Conservation (phyloP, 306 rosid species). For the Betula pendula region DNA sequence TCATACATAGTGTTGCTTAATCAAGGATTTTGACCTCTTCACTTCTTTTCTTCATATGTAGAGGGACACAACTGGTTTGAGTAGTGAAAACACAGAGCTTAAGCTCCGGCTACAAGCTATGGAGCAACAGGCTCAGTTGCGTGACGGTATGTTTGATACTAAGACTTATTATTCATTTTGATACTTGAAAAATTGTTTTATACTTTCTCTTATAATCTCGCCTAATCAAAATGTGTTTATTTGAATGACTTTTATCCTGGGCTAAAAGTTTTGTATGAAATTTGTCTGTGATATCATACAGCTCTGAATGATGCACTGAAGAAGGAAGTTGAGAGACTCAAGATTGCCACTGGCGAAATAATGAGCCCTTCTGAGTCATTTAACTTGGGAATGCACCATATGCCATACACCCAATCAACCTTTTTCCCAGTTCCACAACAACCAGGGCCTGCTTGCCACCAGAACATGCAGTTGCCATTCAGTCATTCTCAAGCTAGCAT, state of each 20-base stretch:
- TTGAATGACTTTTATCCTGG: background rate
- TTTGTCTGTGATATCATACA: conserved; percentile 36
- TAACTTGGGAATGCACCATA: conserved; percentile 80
- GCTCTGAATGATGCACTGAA: conserved; percentile 90
- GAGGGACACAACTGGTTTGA: conserved; percentile 90
- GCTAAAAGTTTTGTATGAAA: conserved; percentile 8
- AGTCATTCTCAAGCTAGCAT: conserved; percentile 50
- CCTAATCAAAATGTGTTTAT: conserved; percentile 8
- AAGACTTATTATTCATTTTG: conserved; percentile 15
- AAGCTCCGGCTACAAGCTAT: conserved; percentile 90
- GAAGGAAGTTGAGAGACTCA: conserved; percentile 97
- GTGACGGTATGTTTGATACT: conserved; percentile 62
- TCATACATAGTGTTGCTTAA: background rate
- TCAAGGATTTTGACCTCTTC: conserved; percentile 17
- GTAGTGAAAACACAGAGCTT: conserved; percentile 90
- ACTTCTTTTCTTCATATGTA: conserved; percentile 32
- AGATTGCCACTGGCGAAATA: conserved; percentile 84
- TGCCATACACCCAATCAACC: conserved; percentile 54
- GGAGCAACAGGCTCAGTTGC: conserved; percentile 99
- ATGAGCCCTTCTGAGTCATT: conserved; percentile 75
- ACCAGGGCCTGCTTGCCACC: conserved; percentile 58
- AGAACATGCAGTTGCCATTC: conserved; percentile 61
- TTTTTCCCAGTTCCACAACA: conserved; percentile 70
- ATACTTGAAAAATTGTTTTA: conserved; percentile 2
- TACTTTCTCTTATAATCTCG: conserved; percentile 2